Evolutionary conservation across 768 basidiomycete species (phyloP).

Genomic region (Naematelia aurantialba): DNA sequence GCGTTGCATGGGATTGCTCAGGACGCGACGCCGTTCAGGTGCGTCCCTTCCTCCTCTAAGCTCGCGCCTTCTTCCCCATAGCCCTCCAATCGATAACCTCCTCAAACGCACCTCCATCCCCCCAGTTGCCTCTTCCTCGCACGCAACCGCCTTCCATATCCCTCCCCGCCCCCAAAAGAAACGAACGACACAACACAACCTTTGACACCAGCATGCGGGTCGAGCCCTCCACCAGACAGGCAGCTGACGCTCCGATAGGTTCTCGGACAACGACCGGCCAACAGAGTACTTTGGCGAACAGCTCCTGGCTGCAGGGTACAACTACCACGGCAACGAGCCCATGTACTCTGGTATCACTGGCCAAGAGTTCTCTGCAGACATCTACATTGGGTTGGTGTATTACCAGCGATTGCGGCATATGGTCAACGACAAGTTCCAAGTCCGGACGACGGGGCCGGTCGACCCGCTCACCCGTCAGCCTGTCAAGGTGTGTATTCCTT

Average conservation of each 20-base stretch:
- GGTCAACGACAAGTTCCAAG: conserved; percentile 99
- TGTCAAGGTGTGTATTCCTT: conserved; percentile 67
- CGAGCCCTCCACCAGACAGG: neutral
- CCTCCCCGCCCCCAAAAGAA: too few species aligned
- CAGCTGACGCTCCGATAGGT: conserved; percentile 55
- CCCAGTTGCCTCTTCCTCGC: neutral
- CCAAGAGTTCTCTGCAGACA: conserved; percentile 96
- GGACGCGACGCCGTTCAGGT: conserved; percentile 98
- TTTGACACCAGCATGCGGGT: too few species aligned
- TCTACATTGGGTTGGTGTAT: conserved; percentile 97
- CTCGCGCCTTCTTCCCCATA: neutral
- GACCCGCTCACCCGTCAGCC: conserved; percentile 94
- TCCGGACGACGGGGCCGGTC: conserved; percentile 94
- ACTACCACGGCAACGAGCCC: conserved; percentile 98
- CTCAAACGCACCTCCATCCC: neutral
- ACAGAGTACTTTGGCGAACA: conserved; percentile 97
- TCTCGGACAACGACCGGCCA: conserved; percentile 94
- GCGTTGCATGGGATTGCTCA: conserved; percentile 98
- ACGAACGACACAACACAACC: too few species aligned
- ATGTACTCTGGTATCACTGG: conserved; percentile 99
- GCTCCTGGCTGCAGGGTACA: conserved; percentile 87
- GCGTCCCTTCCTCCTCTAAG: too few species aligned
- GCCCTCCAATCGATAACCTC: neutral
- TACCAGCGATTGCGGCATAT: conserved; percentile 98
- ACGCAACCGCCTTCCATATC: too few species aligned